Evolutionary conservation across 148 eudicot genomes (phyloP).

Genomic region (Tetragonia tetragonoides): DNA sequence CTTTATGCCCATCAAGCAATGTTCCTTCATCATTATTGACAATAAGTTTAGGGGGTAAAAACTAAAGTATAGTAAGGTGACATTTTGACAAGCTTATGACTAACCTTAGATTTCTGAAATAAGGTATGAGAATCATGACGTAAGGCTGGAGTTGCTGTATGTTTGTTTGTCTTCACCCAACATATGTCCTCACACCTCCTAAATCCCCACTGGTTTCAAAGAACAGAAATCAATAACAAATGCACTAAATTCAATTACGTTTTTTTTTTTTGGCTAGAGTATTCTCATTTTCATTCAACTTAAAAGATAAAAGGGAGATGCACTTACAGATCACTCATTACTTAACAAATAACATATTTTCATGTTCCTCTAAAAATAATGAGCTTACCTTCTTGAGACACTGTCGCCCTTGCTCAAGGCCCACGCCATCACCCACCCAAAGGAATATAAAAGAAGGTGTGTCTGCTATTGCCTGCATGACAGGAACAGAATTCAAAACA

Average conservation of each 20-base stretch:
- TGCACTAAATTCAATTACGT: neutral
- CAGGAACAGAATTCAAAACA: slow-evolving; percentile 1
- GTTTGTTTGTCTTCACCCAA: slow-evolving; percentile 98
- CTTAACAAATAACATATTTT: neutral
- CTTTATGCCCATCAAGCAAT: slow-evolving; percentile 97
- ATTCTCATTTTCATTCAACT: neutral
- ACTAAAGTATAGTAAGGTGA: neutral
- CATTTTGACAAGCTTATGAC: slow-evolving; percentile 10
- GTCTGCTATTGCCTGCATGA: slow-evolving; percentile 87
- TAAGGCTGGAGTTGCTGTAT: slow-evolving; percentile 70
- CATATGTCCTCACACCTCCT: slow-evolving; percentile 98
- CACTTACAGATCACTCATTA: too few relatives aligned
- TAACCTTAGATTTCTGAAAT: slow-evolving; percentile 93
- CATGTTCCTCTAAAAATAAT: neutral
- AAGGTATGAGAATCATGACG: slow-evolving; percentile 97
- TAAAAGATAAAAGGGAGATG: too few relatives aligned
- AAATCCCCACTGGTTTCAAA: slow-evolving; percentile 79
- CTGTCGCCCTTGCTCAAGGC: slow-evolving; percentile 97
- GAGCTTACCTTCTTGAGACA: slow-evolving; percentile 81
- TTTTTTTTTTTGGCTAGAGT: neutral
- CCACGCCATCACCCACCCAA: slow-evolving; percentile 99
- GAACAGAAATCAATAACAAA: neutral
- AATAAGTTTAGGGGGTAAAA: slow-evolving; percentile 18
- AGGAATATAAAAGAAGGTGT: slow-evolving; percentile 97
- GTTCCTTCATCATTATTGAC: slow-evolving; percentile 58